Evolutionary conservation across 768 basidiomycete species (phyloP), one percentile per base, ranked within the genome.

Genomic region (Pleurotus tuoliensis): DNA sequence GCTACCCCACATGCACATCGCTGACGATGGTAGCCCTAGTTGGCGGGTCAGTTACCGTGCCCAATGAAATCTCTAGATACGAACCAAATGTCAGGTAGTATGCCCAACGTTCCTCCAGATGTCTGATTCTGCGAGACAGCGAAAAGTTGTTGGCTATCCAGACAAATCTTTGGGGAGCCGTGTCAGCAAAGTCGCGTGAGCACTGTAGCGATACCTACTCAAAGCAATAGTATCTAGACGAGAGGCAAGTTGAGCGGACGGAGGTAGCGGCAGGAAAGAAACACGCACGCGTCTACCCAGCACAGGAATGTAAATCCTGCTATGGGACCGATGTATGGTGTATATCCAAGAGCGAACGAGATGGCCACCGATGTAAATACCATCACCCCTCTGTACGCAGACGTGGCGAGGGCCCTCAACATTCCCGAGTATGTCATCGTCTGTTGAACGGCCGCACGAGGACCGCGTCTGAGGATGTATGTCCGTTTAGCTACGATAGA

Each of bases 41-140:
- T n/a, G 27, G 13, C 4, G n/a, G 38, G n/a, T 56, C 43, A 59
- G 54, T 47, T 22, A 43, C 38, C 18, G n/a, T 16, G 39, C 11
- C 52, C 37, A 43, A 37, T 11, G 7, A 41, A 25, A 40, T 18
- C 20, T 40, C 24, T 15, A 27, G 9, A 39, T 54, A 24, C 39
- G 38, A 64, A 79, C 93, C 93, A 60, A 93, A 95, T 4, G 88
- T 88, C 57, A 93, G 79, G 65, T 86, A 92, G 71, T 94, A 95
- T 1, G 88, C 82, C 93, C 93, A 95, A 41, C 92, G 82, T 69
- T 93, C 90, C 71, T 95, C 93, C 16, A 94, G 73, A 66, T 88
- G 81, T 47, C 85, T 73, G 46, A 93, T 82, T 55, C 91, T 76
- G 12, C 80, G 72, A 1, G 89, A 79, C 11, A 92, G 73, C 11